phyloP scores from a whole-genome alignment of 2,329 filamentous ascomycete genomes.

The Spiromastix sp. region DNA sequence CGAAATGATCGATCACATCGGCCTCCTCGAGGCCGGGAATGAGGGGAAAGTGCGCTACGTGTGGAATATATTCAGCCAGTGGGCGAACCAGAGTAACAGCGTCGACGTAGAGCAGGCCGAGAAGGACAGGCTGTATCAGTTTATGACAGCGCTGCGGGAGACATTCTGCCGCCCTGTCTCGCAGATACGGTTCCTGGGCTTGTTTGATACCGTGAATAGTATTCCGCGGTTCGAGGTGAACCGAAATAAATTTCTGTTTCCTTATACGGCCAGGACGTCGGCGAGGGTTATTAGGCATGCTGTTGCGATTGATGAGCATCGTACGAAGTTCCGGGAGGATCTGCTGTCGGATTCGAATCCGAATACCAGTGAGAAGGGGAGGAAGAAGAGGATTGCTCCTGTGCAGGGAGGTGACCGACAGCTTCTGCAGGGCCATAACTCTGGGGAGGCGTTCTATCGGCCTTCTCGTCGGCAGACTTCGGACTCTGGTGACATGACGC shows the following conservation, averaged over 20 bases:
- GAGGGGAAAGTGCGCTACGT: slow-evolving; percentile 78
- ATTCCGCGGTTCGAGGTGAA: slow-evolving; percentile 77
- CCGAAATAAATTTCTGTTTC: slow-evolving; percentile 65
- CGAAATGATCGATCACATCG: slow-evolving; percentile 77
- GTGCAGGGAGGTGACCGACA: too few relatives aligned
- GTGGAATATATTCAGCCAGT: slow-evolving; percentile 49
- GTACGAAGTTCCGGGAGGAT: slow-evolving; percentile 49
- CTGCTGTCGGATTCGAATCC: slow-evolving; percentile 39
- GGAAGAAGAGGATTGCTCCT: too few relatives aligned
- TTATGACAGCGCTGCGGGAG: slow-evolving; percentile 70
- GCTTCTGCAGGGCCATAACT: too few relatives aligned
- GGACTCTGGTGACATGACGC: slow-evolving; percentile 20
- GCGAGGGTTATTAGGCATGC: slow-evolving; percentile 47
- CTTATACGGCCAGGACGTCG: slow-evolving; percentile 41
- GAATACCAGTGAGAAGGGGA: slow-evolving; percentile 19
- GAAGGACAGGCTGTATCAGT: slow-evolving; percentile 50
- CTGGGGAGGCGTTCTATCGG: too few relatives aligned
- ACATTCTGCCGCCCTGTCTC: slow-evolving; percentile 69
- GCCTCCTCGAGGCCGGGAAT: slow-evolving; percentile 68
- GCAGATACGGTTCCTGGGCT: slow-evolving; percentile 63
- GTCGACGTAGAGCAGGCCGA: slow-evolving; percentile 20
- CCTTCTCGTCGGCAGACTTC: slow-evolving; percentile 15
- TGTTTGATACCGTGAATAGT: too few relatives aligned
- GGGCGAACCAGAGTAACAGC: slow-evolving; percentile 26
- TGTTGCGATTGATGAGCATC: slow-evolving; percentile 47